Base-by-base conservation (phyloP, 2,329 filamentous ascomycete genomes). In the Davidsoniella neocaledoniae region DNA sequence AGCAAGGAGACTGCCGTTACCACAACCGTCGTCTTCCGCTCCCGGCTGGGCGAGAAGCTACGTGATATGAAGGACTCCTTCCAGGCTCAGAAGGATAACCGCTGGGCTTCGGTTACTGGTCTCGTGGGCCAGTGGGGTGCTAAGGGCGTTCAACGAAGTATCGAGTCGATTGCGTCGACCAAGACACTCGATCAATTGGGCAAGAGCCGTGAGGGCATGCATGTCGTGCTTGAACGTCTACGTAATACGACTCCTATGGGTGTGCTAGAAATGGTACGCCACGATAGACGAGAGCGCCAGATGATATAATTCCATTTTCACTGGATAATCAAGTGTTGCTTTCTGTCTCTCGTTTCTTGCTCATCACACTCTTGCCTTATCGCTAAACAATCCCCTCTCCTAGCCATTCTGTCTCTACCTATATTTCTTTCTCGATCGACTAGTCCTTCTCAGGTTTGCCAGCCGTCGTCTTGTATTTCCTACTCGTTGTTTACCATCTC, bases 191-290 rank as follows among this genome's bases (percentile, higher is more conserved):
- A 83, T 58, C 83, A 85, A 60, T 73, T 90, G 58, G 79, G 81
- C 47, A 88, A 88, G 67, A 85, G 83, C 57, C 78, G 82, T 46
- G 82, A 88, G 61, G 85, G 85, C 45, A 90, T 91, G 85, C 79
- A 76, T 51, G 76, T 88, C 37, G 84, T 91, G 7, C 70, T 91
- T 19, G 82, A 87, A 63, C 71, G 84, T 44, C 66, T 79, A 48
- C 70, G 75, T 44, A 73, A 74, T 61, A 74, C 70, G 39, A 72
- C 74, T 26, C 69, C 77, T 51, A 72, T 77, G 50, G 71, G 72
- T 38, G 73, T 78, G 26, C 62, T 79, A 33, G 75, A 79, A 60
- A 68, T 73, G 46, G 64, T 74, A 55, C 68, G 73, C 40, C 60
- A 65, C 41, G 67, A 69, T 54, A 65, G 66, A 49, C 44, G 48